These are phyloP conservation scores for Populus ilicifolia DNA, from an alignment of 345 rosid genomes.

Conservation along the genomic window DNA sequence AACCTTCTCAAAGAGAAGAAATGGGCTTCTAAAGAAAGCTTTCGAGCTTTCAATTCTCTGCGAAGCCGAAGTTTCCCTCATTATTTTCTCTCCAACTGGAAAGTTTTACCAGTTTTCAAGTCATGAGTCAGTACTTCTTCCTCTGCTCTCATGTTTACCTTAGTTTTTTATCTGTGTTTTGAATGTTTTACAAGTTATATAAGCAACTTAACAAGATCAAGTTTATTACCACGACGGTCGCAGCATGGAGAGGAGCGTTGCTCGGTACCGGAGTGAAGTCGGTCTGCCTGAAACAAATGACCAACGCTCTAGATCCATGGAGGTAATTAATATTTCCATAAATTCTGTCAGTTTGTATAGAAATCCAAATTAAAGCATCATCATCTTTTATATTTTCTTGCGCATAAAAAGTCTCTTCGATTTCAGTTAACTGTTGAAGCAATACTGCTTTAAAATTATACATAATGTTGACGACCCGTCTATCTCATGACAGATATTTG, in stretches of 20 bases:
- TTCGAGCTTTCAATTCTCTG: constrained; percentile 63
- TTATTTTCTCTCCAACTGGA: constrained; percentile 54
- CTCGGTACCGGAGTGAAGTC: constrained; percentile 39
- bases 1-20: constrained; percentile 61
- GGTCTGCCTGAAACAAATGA: constrained; percentile 30
- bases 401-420: too few species aligned
- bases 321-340: constrained; percentile 31
- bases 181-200: neutral
- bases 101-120: constrained; percentile 51
- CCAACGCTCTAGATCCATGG: constrained; percentile 21
- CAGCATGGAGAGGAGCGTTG: constrained; percentile 47
- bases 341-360: too few species aligned
- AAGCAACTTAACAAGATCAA: neutral
- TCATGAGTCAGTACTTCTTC: constrained; percentile 31
- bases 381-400: neutral
- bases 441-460: too few species aligned
- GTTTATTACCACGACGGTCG: neutral
- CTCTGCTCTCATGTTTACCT: neutral
- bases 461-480: too few species aligned
- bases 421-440: too few species aligned
- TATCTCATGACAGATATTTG: too few species aligned
- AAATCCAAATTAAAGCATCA: neutral
- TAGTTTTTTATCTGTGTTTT: neutral
- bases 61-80: constrained; percentile 56
- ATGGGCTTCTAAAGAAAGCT: constrained; percentile 62